These are phyloP conservation scores for Physcomitrellopsis africana DNA, from an alignment of 225 moss, liverwort and hornwort genomes.

Conservation along the genomic window DNA sequence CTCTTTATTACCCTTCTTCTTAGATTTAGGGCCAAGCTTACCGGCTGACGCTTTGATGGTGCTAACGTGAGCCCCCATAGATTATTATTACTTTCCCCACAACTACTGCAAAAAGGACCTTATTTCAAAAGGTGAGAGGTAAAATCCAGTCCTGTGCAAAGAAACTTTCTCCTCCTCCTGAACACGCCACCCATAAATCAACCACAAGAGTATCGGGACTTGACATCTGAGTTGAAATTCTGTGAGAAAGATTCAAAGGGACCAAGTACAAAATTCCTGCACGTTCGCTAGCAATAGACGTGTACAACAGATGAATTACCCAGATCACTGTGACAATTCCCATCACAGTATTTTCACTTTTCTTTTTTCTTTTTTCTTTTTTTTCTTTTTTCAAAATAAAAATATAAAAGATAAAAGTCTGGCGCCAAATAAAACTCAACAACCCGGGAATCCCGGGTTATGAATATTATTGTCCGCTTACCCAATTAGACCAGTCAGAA, in stretches of 20 bases:
- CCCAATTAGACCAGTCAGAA: too few species aligned
- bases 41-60: constrained; percentile 84
- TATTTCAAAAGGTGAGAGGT: constrained; percentile 42
- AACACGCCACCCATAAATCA: constrained; percentile 44
- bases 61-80: constrained; percentile 98
- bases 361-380: too few species aligned
- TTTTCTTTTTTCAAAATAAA: too few species aligned
- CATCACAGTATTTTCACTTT: neutral
- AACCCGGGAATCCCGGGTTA: neutral
- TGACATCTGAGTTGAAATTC: constrained; percentile 24
- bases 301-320: neutral
- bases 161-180: constrained; percentile 48
- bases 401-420: neutral
- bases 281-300: neutral
- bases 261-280: constrained; percentile 17
- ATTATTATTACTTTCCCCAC: constrained; percentile 16
- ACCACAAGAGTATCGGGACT: constrained; percentile 19
- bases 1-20: constrained; percentile 60
- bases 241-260: constrained; percentile 6
- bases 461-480: too few species aligned
- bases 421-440: too few species aligned
- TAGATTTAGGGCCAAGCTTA: constrained; percentile 64
- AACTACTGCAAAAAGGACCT: neutral
- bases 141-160: constrained; percentile 42
- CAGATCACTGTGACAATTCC: neutral